phyloP scores from a whole-genome alignment of 1,284 basidiomycete genomes.

The Pseudozyma thailandica region DNA sequence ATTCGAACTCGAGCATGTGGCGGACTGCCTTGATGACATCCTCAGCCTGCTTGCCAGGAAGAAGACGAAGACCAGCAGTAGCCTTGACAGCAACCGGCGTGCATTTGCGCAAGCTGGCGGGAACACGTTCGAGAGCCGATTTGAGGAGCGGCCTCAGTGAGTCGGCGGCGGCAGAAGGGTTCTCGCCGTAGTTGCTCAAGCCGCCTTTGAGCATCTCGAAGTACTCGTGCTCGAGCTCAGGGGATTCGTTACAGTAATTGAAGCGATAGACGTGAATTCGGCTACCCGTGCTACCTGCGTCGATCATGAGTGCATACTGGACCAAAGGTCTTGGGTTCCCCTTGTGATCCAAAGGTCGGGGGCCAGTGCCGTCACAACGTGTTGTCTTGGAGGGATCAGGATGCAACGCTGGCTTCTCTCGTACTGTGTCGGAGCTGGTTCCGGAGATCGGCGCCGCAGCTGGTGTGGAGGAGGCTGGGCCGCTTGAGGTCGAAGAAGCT shows the following conservation, averaged over 20 bases:
- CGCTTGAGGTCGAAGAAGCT: background rate
- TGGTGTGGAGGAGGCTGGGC: constrained; percentile 8
- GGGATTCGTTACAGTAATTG: constrained; percentile 70
- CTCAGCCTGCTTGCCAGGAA: constrained; percentile 76
- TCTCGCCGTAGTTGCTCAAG: constrained; percentile 76
- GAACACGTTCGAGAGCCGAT: constrained; percentile 82
- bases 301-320: constrained; percentile 96
- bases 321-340: constrained; percentile 59
- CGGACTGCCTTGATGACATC: constrained; percentile 84
- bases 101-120: constrained; percentile 76
- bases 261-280: constrained; percentile 92
- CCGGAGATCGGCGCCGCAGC: constrained; percentile 30
- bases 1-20: constrained; percentile 74
- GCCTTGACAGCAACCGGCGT: constrained; percentile 93
- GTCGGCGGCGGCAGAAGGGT: constrained; percentile 77
- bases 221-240: constrained; percentile 90
- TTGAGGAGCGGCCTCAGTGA: constrained; percentile 84
- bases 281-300: constrained; percentile 96
- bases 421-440: constrained; percentile 26
- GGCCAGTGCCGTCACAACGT: constrained; percentile 48
- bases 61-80: constrained; percentile 86
- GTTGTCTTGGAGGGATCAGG: constrained; percentile 60
- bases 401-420: constrained; percentile 54
- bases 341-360: constrained; percentile 41
- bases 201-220: constrained; percentile 88